These are phyloP conservation scores for Xylariales sp. DNA, from an alignment of 2,329 filamentous ascomycete species.

Conservation along the genomic window DNA sequence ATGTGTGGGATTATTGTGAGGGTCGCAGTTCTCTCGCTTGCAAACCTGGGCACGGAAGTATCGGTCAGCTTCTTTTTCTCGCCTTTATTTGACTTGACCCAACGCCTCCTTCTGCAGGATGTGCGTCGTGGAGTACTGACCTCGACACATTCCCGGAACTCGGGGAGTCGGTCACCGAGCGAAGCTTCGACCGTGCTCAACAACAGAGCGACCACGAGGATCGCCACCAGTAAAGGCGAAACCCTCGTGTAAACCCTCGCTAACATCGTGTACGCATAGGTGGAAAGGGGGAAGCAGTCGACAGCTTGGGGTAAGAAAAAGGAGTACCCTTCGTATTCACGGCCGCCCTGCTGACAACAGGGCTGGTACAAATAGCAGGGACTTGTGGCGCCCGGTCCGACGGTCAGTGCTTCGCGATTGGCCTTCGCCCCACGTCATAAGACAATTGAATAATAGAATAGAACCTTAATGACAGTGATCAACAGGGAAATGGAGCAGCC, in stretches of 20 bases:
- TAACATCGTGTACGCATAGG: slow-evolving; percentile 9
- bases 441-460: not conserved
- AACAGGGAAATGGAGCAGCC: too few species aligned
- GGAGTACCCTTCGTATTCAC: too few species aligned
- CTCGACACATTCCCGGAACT: slow-evolving; percentile 82
- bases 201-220: slow-evolving; percentile 20
- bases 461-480: too few species aligned
- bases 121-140: slow-evolving; percentile 40
- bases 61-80: slow-evolving; percentile 7
- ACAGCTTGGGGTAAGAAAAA: not conserved
- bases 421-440: slow-evolving; percentile 6
- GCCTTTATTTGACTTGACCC: slow-evolving; percentile 4
- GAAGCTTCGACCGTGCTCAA: slow-evolving; percentile 59
- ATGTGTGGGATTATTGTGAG: slow-evolving; percentile 50
- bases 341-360: too few species aligned
- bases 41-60: slow-evolving; percentile 58
- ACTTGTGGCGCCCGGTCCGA: slow-evolving; percentile 2
- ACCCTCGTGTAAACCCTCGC: slow-evolving; percentile 4
- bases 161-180: slow-evolving; percentile 76
- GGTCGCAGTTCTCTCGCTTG: slow-evolving; percentile 71
- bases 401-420: slow-evolving; percentile 5
- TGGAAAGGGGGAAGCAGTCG: not conserved
- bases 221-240: slow-evolving; percentile 6
- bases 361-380: too few species aligned
- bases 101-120: slow-evolving; percentile 3